A percentile compares a stretch with the other conserved stretches of the same genome.
These are phyloP conservation scores for Fusarium poae DNA, from an alignment of 2,329 filamentous ascomycete genomes.

Conservation along the genomic window DNA sequence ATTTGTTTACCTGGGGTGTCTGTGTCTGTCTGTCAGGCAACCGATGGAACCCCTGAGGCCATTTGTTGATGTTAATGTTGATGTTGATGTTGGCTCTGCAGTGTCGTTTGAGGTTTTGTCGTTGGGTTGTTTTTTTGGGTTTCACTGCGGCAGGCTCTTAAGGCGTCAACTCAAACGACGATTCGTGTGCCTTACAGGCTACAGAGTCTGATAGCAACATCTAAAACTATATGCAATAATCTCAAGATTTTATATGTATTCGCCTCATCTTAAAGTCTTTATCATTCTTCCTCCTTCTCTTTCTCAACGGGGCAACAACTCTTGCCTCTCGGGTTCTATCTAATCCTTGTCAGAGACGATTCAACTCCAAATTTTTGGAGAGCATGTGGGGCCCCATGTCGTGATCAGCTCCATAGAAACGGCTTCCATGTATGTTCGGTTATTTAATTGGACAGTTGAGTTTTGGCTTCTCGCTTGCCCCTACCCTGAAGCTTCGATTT, in stretches of 20 bases:
- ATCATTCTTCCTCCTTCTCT: constrained; percentile 24
- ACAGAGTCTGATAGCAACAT: constrained; percentile 4
- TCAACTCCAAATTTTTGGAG: constrained; percentile 21
- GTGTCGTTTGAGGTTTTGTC: constrained; percentile 7
- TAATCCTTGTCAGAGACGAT: constrained; percentile 10
- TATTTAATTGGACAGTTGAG: not conserved
- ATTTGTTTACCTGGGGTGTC: constrained; percentile 5
- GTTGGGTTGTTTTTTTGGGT: constrained; percentile 28
- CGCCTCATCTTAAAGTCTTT: constrained; percentile 9
- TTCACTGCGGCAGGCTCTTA: constrained; percentile 28
- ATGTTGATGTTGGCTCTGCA: constrained; percentile 5
- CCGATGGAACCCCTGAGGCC: constrained; percentile 15
- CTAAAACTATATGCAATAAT: not conserved
- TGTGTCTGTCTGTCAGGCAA: constrained; percentile 21
- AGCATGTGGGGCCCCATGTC: constrained; percentile 30
- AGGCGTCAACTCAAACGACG: constrained; percentile 1
- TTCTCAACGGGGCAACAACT: constrained; percentile 10
- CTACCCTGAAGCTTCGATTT: constrained; percentile 18
- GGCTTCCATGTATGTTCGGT: not conserved
- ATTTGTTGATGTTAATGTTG: constrained; percentile 1
- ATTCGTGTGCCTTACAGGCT: constrained; percentile 28
- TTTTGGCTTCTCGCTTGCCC: constrained; percentile 1
- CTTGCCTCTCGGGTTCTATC: constrained; percentile 14
- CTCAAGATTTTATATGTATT: constrained; percentile 1
- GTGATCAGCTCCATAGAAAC: constrained; percentile 24